Evolutionary conservation across 202 grass and related monocot species (phyloP).

Genomic region (Schoenoplectus tabernaemontani): DNA sequence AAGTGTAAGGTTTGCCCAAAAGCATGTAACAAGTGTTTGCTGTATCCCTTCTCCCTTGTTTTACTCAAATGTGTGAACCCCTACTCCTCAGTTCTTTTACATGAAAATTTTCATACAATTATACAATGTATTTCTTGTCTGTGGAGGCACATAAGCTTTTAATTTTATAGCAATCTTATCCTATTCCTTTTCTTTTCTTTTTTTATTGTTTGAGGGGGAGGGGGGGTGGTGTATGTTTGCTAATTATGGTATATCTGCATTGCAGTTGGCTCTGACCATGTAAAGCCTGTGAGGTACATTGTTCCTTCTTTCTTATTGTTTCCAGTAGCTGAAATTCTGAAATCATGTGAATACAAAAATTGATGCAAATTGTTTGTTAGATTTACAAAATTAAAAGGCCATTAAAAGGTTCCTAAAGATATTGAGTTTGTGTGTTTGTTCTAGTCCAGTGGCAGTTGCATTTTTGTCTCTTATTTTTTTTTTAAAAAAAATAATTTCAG

Average conservation of each 20-base stretch:
- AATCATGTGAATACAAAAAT: not conserved
- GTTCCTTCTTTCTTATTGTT: not conserved
- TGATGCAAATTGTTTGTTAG: constrained; percentile 2
- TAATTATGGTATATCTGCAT: not conserved
- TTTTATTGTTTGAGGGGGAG: not conserved
- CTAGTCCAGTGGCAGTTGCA: not conserved
- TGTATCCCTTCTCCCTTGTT: not conserved
- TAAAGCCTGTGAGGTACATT: constrained; percentile 9
- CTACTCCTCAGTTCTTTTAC: not conserved
- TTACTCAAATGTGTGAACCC: not conserved
- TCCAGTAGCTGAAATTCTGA: not conserved
- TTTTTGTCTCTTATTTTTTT: not conserved
- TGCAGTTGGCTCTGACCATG: constrained; percentile 17
- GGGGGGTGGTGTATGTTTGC: not conserved
- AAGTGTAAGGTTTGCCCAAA: not conserved
- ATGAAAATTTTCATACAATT: not conserved
- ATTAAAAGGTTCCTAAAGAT: not conserved
- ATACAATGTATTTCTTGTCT: not conserved
- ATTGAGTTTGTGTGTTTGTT: not conserved
- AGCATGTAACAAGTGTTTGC: not conserved
- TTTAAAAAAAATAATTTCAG: constrained; percentile 10
- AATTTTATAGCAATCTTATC: not conserved
- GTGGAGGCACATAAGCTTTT: not conserved
- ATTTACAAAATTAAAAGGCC: not conserved
- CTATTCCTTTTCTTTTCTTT: not conserved